Evolutionary conservation across 805 yeast species (phyloP).

Genomic region (Huiozyma sinensis): DNA sequence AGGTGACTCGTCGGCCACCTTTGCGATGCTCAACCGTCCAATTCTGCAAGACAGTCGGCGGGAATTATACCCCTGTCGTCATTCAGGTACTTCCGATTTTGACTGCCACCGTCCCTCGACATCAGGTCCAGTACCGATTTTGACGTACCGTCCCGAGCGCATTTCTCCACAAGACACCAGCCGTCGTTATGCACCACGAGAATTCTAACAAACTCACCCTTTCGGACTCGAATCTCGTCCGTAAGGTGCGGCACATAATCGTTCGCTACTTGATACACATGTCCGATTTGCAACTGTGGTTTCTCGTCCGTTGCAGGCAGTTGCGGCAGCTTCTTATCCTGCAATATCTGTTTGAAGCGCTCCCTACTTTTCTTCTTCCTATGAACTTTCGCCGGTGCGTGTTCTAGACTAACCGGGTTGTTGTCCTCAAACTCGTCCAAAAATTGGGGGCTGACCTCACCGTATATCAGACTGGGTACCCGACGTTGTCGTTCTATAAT

Average conservation of each 20-base stretch:
- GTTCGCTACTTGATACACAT: constrained; percentile 11
- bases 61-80: constrained; percentile 34
- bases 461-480: constrained; percentile 8
- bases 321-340: constrained; percentile 1
- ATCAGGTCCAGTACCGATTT: not conserved
- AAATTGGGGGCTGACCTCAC: constrained; percentile 6
- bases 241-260: constrained; percentile 26
- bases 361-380: not conserved
- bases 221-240: constrained; percentile 28
- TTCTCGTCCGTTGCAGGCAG: not conserved
- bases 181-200: constrained; percentile 35
- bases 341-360: not conserved
- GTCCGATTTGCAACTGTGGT: not conserved
- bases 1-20: too few relatives aligned
- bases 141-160: constrained; percentile 16
- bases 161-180: constrained; percentile 35
- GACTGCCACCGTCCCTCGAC: not conserved
- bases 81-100: constrained; percentile 23
- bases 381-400: not conserved
- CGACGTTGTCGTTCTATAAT: not conserved
- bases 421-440: not conserved
- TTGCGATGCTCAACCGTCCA: not conserved
- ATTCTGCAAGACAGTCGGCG: constrained; percentile 25
- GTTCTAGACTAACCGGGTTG: not conserved
- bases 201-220: constrained; percentile 28